Conservation (phyloP, 441 rosid species). For the Adansonia gregorii region DNA sequence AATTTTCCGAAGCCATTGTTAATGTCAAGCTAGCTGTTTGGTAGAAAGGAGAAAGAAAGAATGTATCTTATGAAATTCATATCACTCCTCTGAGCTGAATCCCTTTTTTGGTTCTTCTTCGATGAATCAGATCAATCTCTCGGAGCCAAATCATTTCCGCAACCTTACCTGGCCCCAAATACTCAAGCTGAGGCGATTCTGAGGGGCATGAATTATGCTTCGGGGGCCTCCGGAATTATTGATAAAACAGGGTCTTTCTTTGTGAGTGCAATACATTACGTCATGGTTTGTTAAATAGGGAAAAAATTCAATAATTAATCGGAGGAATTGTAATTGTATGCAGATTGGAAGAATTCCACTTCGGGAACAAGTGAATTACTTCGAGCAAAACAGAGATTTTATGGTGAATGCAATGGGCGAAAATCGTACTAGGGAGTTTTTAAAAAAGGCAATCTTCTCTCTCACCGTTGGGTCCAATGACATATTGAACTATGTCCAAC, state of each 20-base stretch:
- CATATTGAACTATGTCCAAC: constrained; percentile 52
- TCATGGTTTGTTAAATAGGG: background rate
- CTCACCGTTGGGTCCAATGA: constrained; percentile 61
- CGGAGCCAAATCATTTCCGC: constrained; percentile 57
- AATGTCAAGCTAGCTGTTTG: background rate
- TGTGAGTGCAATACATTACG: constrained; percentile 34
- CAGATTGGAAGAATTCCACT: constrained; percentile 60
- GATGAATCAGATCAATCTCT: constrained; percentile 48
- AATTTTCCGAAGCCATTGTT: constrained; percentile 7
- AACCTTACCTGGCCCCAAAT: constrained; percentile 60
- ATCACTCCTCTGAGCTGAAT: background rate
- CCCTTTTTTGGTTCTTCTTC: background rate
- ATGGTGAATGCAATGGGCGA: constrained; percentile 50
- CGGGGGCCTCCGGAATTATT: constrained; percentile 63
- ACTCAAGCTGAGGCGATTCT: constrained; percentile 36
- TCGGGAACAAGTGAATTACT: constrained; percentile 48
- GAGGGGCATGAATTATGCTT: constrained; percentile 62
- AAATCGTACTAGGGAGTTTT: constrained; percentile 41
- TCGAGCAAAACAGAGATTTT: constrained; percentile 45
- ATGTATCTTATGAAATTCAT: background rate
- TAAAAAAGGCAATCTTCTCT: constrained; percentile 53
- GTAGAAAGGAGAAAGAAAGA: background rate
- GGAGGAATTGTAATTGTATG: background rate
- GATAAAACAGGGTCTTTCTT: constrained; percentile 55
- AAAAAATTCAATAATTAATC: background rate